Evolutionary conservation across 2,329 filamentous ascomycete genomes (phyloP), one percentile per base, ranked within the genome.

Genomic region (Beauveria sp.): DNA sequence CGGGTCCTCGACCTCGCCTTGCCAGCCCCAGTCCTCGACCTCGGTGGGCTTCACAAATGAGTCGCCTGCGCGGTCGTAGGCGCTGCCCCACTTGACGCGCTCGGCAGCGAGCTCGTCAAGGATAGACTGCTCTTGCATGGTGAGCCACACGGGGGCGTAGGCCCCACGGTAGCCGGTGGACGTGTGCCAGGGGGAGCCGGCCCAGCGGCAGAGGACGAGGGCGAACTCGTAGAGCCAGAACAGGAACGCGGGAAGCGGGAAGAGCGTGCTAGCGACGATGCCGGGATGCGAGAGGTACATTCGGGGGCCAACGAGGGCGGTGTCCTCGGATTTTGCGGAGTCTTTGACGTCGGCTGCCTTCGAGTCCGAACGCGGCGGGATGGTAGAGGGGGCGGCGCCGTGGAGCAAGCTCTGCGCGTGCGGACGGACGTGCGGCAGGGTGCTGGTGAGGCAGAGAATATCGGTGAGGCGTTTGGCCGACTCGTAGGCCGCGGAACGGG

Each of bases 141-240:
- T 85, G 7, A 96, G 76, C 88, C 90, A 97, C 26, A 89, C 87
- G 5, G 90, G 83, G 0, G 91, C 85, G 53, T 82, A 82, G 8
- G 93, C 91, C 47, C 89, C 93, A 22, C 83, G 81, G 76, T 96
- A 96, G 0, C 87, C 81, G n/a, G 81, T 82, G 54, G 90, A 80
- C 0, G 84, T 81, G 72, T 98, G 93, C 95, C 95, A 99, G 12
- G 90, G 90, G 3, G 90, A 96, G 54, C 95, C 95, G 28, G 92
- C 71, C 78, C 83, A 86, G 65, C 93, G 89, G 16, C 86, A 85
- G 18, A 96, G 49, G 71, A 86, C 87, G 71, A 96, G 87, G 3
- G 83, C 78, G 22, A 83, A 70, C 56, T 84, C 74, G 83, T 95
- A 95, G 63, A 82, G 78, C 72, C 85, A 87, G 65, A 85, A 83